A percentile compares a stretch with the other conserved stretches of the same genome.
These are phyloP conservation scores for Nothopassalora personata DNA, from an alignment of 2,329 filamentous ascomycete genomes.

Conservation along the genomic window DNA sequence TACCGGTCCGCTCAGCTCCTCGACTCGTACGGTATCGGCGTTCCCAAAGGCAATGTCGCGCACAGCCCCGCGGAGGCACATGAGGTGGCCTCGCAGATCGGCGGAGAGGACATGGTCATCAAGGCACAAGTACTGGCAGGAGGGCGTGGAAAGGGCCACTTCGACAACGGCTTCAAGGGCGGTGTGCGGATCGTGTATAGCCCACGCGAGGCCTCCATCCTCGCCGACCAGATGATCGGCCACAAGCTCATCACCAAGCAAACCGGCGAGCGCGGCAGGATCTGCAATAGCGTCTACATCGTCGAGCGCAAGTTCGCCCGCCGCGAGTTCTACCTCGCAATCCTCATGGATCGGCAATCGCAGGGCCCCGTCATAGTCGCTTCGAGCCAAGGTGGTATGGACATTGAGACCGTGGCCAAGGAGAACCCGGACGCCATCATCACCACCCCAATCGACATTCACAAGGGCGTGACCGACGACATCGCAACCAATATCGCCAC, in stretches of 20 bases:
- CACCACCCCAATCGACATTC: slow-evolving; percentile 90
- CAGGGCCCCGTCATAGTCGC: slow-evolving; percentile 94
- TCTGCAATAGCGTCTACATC: slow-evolving; percentile 97
- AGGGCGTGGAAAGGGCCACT: slow-evolving; percentile 94
- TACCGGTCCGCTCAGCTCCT: slow-evolving; percentile 93
- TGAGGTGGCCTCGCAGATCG: slow-evolving; percentile 81
- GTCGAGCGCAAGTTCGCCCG: slow-evolving; percentile 99
- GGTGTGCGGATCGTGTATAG: slow-evolving; percentile 99
- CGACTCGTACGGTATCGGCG: slow-evolving; percentile 84
- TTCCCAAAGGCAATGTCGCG: slow-evolving; percentile 85
- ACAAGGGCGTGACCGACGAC: slow-evolving; percentile 90
- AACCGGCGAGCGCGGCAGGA: slow-evolving; percentile 85
- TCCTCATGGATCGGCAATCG: slow-evolving; percentile 92
- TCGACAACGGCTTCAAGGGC: slow-evolving; percentile 98
- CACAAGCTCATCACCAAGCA: slow-evolving; percentile 99
- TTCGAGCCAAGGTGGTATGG: slow-evolving; percentile 97
- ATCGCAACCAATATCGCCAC: slow-evolving; percentile 84
- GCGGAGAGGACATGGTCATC: slow-evolving; percentile 95
- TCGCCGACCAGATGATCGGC: slow-evolving; percentile 98
- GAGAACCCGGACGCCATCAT: slow-evolving; percentile 93
- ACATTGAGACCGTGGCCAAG: slow-evolving; percentile 98
- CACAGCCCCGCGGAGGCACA: slow-evolving; percentile 81
- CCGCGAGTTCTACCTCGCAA: slow-evolving; percentile 96
- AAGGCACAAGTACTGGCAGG: slow-evolving; percentile 98
- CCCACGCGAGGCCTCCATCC: slow-evolving; percentile 90